phyloP scores from a whole-genome alignment of 768 basidiomycete genomes.

The Termitomyces sp. region DNA sequence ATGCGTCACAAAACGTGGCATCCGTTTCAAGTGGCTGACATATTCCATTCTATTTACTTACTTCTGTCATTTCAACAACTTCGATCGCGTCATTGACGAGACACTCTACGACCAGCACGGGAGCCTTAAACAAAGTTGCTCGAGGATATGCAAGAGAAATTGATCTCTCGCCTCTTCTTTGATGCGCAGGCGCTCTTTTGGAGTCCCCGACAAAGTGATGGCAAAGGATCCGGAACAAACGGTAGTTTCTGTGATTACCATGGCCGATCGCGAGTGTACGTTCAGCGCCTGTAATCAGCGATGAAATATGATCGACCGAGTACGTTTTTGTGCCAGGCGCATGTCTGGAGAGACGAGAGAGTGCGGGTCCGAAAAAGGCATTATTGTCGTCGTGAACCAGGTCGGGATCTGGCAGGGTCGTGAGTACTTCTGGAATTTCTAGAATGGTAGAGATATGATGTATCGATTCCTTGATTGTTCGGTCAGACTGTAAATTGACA shows the following conservation, averaged over 20 bases:
- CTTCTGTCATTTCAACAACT: background rate
- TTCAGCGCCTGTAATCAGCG: too few species aligned
- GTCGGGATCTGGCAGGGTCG: slow-evolving; percentile 18
- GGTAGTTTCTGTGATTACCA: background rate
- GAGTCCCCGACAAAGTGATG: background rate
- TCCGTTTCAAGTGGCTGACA: background rate
- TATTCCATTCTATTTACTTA: background rate
- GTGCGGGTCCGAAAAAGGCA: slow-evolving; percentile 4
- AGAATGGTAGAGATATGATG: slow-evolving; percentile 20
- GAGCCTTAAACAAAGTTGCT: background rate
- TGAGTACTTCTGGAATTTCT: slow-evolving; percentile 24
- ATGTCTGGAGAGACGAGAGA: background rate
- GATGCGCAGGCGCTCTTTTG: background rate
- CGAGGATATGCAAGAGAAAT: background rate
- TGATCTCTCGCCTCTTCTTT: background rate
- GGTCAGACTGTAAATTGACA: slow-evolving; percentile 17
- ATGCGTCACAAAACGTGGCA: background rate
- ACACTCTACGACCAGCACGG: background rate
- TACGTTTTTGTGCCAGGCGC: background rate
- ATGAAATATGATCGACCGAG: too few species aligned
- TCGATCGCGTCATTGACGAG: background rate
- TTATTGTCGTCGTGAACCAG: slow-evolving; percentile 9
- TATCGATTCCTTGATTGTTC: slow-evolving; percentile 26
- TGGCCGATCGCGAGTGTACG: background rate
- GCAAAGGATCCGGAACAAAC: slow-evolving; percentile 1